Percentiles rank a stretch among this genome's conserved stretches.
Evolutionary conservation across 495 filamentous ascomycete species (phyloP).

Genomic region (Aspergillus affinis): DNA sequence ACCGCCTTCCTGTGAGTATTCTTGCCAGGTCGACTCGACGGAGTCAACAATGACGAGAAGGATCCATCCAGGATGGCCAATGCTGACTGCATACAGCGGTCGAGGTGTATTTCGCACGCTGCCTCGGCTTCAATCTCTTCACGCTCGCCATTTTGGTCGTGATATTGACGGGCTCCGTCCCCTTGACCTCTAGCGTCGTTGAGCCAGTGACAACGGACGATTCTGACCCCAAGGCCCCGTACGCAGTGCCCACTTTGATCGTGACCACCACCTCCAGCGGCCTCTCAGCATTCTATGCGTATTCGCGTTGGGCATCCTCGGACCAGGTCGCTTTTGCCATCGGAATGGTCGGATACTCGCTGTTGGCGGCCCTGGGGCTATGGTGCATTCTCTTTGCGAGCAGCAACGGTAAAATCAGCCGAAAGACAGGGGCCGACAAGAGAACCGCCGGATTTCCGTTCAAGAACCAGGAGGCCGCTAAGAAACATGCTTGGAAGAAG

Average conservation of each 20-base stretch:
- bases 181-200: constrained; percentile 53
- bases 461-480: constrained; percentile 52
- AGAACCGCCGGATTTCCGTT: constrained; percentile 79
- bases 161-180: constrained; percentile 74
- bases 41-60: background rate
- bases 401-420: constrained; percentile 60
- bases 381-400: constrained; percentile 78
- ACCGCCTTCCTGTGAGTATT: constrained; percentile 50
- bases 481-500: constrained; percentile 53
- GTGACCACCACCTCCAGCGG: constrained; percentile 67
- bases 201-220: constrained; percentile 46
- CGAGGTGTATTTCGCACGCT: constrained; percentile 74
- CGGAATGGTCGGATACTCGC: constrained; percentile 49
- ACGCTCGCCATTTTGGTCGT: constrained; percentile 63
- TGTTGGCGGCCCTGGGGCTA: constrained; percentile 60
- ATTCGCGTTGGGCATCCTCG: constrained; percentile 57
- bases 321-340: constrained; percentile 55
- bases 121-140: constrained; percentile 64
- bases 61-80: background rate
- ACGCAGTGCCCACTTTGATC: constrained; percentile 65
- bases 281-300: constrained; percentile 63
- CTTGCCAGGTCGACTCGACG: background rate
- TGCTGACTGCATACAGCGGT: constrained; percentile 27
- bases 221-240: constrained; percentile 60
- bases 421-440: constrained; percentile 75